Evolutionary conservation across 2,329 filamentous ascomycete genomes (phyloP).

Genomic region (Colletotrichum orbiculare): DNA sequence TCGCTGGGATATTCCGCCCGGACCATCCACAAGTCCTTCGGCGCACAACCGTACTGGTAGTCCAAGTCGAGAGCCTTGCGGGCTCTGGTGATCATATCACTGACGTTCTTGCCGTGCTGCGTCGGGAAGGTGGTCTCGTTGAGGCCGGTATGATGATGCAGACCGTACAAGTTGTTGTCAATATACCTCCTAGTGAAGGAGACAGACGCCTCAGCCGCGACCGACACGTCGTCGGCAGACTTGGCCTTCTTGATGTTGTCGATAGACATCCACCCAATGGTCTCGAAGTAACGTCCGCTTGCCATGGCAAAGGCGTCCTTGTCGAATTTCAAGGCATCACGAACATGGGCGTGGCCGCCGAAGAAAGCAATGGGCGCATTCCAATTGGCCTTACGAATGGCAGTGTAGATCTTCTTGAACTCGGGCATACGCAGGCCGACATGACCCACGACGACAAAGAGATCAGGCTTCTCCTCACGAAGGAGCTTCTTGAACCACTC

Average conservation of each 20-base stretch:
- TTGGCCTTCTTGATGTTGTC: constrained; percentile 65
- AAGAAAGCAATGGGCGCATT: constrained; percentile 91
- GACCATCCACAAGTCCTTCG: constrained; percentile 83
- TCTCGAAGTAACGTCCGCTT: constrained; percentile 93
- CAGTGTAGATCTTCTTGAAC: constrained; percentile 80
- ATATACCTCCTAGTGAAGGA: constrained; percentile 86
- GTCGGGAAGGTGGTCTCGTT: constrained; percentile 81
- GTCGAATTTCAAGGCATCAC: constrained; percentile 86
- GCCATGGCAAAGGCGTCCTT: constrained; percentile 81
- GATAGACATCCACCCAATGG: constrained; percentile 92
- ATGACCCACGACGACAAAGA: constrained; percentile 90
- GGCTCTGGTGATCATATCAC: constrained; percentile 74
- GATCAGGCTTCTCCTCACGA: constrained; percentile 83
- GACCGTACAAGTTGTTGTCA: constrained; percentile 90
- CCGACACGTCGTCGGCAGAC: constrained; percentile 42
- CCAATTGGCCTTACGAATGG: constrained; percentile 81
- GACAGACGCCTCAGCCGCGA: constrained; percentile 50
- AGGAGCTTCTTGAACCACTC: constrained; percentile 91
- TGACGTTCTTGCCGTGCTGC: constrained; percentile 77
- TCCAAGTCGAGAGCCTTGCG: constrained; percentile 79
- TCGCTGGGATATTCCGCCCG: constrained; percentile 78
- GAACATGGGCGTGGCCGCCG: constrained; percentile 89
- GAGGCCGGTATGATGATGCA: constrained; percentile 82
- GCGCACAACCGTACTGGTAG: constrained; percentile 83
- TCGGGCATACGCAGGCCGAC: constrained; percentile 85